Base-by-base conservation (phyloP, 2,329 filamentous ascomycete genomes). In the Alternaria tenuissima region DNA sequence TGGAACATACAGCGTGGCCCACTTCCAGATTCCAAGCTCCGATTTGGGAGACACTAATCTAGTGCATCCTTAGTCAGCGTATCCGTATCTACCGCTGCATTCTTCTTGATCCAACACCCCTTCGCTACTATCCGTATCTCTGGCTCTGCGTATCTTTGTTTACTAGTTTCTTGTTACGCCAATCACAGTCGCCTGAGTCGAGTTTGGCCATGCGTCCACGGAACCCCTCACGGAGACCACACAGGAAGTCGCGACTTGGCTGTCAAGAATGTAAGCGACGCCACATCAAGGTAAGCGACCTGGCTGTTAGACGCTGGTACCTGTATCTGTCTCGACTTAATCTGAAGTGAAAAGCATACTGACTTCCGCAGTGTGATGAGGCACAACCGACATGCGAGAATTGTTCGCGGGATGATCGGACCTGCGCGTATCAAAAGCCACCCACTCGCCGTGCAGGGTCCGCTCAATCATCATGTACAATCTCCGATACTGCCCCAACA, bases 221-320 rank as follows among this genome's bases (percentile, higher is more conserved):
- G 5, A 51, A 39, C 56, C 26, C 61, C 34, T 52, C 55, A 9
- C 57, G 67, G 18, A 58, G 63, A 36, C 47, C 63, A 26, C 68
- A 71, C 61, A 66, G 57, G 26, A 71, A 71, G 52, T 69, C 67
- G 8, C 60, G 65, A 20, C 52, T 63, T 20, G 69, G 67, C 5
- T 70, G 67, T 54, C 57, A 62, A 12, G 55, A 62, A 26, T 71
- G 69, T 52, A 71, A 71, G 51, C 55, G 63, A 12, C 69, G 69
- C 24, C 68, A 67, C 48, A 63, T 70, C 56, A 71, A 71, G 68
- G 68, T 51, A 51, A 65, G 59, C 18, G 54, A 41, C 54, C 52
- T 24, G 42, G 12, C 22, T 44, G 22, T 4, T 44, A 16, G 26
- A 8, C 42, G 42, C 12, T 14, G 42, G 42, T 44, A 44, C 42